Evolutionary conservation across 1,284 basidiomycete species (phyloP).

Genomic region (Cutaneotrichosporon arboriforme): DNA sequence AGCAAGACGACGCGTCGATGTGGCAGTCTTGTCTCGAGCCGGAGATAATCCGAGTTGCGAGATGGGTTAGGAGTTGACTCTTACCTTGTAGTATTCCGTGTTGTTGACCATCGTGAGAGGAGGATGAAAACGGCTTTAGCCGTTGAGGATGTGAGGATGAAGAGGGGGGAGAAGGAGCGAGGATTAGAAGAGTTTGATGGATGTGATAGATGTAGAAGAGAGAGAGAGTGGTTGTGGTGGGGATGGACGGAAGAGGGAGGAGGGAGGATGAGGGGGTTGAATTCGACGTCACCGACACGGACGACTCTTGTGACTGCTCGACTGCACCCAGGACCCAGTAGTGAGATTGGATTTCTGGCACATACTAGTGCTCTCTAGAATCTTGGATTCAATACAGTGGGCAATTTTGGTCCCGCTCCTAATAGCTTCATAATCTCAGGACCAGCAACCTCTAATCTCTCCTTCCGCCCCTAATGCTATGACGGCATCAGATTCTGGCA

Average conservation of each 20-base stretch:
- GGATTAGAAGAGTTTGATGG: neutral
- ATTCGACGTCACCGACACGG: too few relatives aligned
- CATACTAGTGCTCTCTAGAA: too few relatives aligned
- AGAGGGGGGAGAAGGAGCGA: neutral
- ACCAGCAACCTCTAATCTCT: too few relatives aligned
- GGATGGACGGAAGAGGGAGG: neutral
- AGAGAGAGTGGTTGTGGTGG: neutral
- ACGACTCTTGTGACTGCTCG: too few relatives aligned
- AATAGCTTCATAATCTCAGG: too few relatives aligned
- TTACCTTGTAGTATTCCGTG: constrained; percentile 44
- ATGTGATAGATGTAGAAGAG: neutral
- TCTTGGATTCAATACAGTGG: too few relatives aligned
- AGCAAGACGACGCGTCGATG: neutral
- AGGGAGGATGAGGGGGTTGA: neutral
- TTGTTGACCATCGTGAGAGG: constrained; percentile 40
- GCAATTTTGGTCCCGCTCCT: too few relatives aligned
- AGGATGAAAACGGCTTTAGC: neutral
- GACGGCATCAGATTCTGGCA: too few relatives aligned
- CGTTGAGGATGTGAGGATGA: neutral
- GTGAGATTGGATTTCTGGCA: too few relatives aligned
- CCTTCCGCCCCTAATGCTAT: too few relatives aligned
- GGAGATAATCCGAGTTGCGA: neutral
- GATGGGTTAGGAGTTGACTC: neutral
- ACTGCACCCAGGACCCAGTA: too few relatives aligned
- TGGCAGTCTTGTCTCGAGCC: neutral